Conservation (phyloP, 805 yeast species). For the Sugiyamaella americana region DNA sequence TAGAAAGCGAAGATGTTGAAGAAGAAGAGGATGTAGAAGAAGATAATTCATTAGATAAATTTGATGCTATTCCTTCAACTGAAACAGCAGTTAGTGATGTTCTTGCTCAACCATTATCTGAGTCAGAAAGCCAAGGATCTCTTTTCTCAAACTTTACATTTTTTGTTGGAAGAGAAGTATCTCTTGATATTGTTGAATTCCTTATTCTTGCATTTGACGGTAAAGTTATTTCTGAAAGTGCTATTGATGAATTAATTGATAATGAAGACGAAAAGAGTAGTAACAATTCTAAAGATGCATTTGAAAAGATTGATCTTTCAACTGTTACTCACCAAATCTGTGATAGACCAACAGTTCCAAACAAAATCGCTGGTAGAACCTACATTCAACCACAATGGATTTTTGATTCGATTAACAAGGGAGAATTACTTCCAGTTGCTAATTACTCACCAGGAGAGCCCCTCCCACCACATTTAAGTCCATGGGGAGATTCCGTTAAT, state of each 20-base stretch:
- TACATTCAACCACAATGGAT: slow-evolving; percentile 98
- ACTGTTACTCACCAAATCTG: slow-evolving; percentile 87
- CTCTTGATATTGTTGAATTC: slow-evolving; percentile 85
- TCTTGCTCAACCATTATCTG: slow-evolving; percentile 56
- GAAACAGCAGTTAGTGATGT: slow-evolving; percentile 41
- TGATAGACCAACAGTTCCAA: slow-evolving; percentile 78
- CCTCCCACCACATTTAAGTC: slow-evolving; percentile 93
- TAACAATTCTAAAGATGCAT: slow-evolving; percentile 30
- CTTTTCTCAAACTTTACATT: slow-evolving; percentile 73
- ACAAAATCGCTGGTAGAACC: slow-evolving; percentile 83
- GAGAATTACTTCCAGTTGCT: slow-evolving; percentile 65
- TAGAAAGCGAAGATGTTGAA: slow-evolving; percentile 27
- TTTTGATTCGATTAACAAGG: slow-evolving; percentile 82
- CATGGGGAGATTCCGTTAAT: slow-evolving; percentile 96
- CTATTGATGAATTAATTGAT: slow-evolving; percentile 64
- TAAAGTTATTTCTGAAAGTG: slow-evolving; percentile 74
- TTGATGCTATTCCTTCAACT: slow-evolving; percentile 49
- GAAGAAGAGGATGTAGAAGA: slow-evolving; percentile 31
- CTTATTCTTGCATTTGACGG: slow-evolving; percentile 85
- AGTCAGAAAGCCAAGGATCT: slow-evolving; percentile 45
- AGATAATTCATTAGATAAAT: slow-evolving; percentile 58
- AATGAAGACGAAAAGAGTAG: slow-evolving; percentile 41
- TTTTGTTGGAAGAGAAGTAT: slow-evolving; percentile 91
- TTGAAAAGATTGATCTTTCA: slow-evolving; percentile 48
- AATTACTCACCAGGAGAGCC: slow-evolving; percentile 90